Evolutionary conservation across 257 asterid species (phyloP), one percentile per base, ranked within the genome.

Genomic region (Gentiana straminea): DNA sequence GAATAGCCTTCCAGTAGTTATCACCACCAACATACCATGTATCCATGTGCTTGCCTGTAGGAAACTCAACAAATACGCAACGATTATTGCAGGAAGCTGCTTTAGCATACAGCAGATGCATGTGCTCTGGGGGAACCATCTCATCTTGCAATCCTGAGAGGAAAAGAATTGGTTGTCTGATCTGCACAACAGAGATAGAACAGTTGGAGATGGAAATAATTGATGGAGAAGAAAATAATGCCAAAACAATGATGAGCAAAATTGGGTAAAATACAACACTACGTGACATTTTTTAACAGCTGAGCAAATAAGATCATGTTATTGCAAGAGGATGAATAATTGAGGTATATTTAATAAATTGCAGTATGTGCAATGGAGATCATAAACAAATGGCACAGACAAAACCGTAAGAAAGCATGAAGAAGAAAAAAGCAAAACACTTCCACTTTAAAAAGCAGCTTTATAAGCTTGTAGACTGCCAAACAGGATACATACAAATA

Each of bases 21-120:
- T 87, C 97, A 65, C 98, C 96, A 59, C 97, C 96, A 38, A 89
- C 70, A 74, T 78, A 64, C 95, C 97, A 87, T 43, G 97, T 91
- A 77, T 91, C 90, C 98, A 91, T 91, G 72, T 91, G 98, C 98
- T 81, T 92, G 64, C 97, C 98, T 0, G 75, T 80, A 33, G 95
- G 94, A 64, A 92, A 92, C 52, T 79, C 90, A 61, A 81, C 91
- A 60, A 92, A 88, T 59, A 64, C 35, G 72, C 95, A 92, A 32
- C 66, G 83, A 34, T 35, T 68, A 59, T 91, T 87, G 64, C 59
- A 89, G 35, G 94, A 80, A 70, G 98, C 98, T 56, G 96, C 97
- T 78, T 84, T 84, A 63, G 95, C 98, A 62, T 84, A 91, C 61
- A 83, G 53, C 93, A 83, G 73, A 75, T 81, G 81, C 99, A 92